Conservation (phyloP, 306 rosid species). For the Casuarina glauca region DNA sequence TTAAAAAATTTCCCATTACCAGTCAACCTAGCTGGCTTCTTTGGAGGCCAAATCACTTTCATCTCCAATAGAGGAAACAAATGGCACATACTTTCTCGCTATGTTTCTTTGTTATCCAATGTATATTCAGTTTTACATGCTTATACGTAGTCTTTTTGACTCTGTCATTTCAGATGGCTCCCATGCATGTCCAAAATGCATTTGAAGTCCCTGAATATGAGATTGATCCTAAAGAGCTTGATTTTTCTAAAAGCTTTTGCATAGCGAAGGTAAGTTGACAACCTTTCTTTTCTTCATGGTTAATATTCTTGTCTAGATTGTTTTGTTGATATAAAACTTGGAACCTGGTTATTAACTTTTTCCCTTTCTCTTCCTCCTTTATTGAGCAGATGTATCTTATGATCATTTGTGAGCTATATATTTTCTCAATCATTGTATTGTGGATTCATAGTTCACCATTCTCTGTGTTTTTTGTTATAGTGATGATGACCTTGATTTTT, state of each 20-base stretch:
- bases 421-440: no score
- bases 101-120: neutral
- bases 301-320: neutral
- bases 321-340: no score
- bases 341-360: neutral
- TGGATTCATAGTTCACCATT: neutral
- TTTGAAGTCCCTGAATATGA: slow-evolving; percentile 95
- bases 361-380: slow-evolving; percentile 1
- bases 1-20: no score
- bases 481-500: neutral
- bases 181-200: slow-evolving; percentile 78
- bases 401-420: no score
- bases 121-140: neutral
- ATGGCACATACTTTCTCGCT: neutral
- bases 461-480: neutral
- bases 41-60: no score
- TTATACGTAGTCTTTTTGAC: neutral
- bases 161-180: slow-evolving; percentile 56
- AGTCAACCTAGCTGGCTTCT: no score
- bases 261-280: slow-evolving; percentile 65
- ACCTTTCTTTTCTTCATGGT: neutral
- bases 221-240: slow-evolving; percentile 82
- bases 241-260: slow-evolving; percentile 77
- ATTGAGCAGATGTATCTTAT: neutral
- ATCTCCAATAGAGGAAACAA: no score